These are phyloP conservation scores for Cryptosporidium sp. DNA, from an alignment of 169 alveolate species.

Conservation along the genomic window DNA sequence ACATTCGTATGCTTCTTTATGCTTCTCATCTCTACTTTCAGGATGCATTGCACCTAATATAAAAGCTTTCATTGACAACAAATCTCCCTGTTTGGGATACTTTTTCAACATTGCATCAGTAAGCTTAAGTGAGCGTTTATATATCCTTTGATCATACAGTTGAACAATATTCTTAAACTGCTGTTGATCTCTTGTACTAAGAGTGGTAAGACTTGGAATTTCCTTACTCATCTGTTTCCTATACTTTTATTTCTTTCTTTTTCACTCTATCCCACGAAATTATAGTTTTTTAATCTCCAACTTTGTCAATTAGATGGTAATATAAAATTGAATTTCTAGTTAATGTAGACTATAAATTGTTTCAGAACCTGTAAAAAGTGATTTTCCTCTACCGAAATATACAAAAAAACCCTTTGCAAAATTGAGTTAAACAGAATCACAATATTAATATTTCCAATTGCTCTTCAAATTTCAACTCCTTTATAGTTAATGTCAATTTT, in stretches of 20 bases:
- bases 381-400: not conserved
- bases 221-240: not conserved
- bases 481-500: constrained; percentile 9
- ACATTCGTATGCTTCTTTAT: constrained; percentile 78
- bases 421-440: not conserved
- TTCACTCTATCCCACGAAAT: not conserved
- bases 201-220: not conserved
- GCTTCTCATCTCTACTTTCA: constrained; percentile 68
- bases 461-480: not conserved
- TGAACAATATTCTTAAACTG: constrained; percentile 63
- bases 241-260: not conserved
- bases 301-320: not conserved
- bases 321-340: not conserved
- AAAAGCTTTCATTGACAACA: constrained; percentile 78
- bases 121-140: constrained; percentile 77
- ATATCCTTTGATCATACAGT: constrained; percentile 77
- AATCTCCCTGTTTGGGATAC: constrained; percentile 79
- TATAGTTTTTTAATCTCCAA: not conserved
- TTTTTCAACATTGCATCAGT: constrained; percentile 77
- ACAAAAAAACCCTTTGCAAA: not conserved
- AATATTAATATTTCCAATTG: constrained; percentile 6
- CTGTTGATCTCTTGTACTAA: constrained; percentile 32
- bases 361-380: not conserved
- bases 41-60: constrained; percentile 68
- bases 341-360: too few species aligned